Conservation (phyloP, 2,329 filamentous ascomycete genomes). For the Mycosphaerelloides madeirae region DNA sequence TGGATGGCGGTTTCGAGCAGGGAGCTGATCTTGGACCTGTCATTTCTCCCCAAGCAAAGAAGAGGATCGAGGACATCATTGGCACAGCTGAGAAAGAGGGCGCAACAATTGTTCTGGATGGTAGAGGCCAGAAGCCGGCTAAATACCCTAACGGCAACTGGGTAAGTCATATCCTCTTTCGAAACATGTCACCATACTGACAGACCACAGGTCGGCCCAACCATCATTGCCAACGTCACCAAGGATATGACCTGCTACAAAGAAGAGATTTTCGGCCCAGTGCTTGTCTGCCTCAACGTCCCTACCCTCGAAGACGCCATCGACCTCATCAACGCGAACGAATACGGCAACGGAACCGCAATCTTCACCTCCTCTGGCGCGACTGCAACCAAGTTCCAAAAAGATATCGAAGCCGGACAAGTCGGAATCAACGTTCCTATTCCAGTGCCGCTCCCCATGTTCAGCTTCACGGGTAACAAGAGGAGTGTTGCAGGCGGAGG, state of each 20-base stretch:
- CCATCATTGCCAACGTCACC: constrained; percentile 76
- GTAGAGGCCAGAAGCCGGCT: constrained; percentile 65
- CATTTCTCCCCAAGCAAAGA: constrained; percentile 73
- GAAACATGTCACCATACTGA: constrained; percentile 15
- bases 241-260: constrained; percentile 77
- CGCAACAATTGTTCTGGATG: constrained; percentile 76
- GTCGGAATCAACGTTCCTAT: constrained; percentile 83
- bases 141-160: constrained; percentile 85
- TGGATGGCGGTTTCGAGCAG: constrained; percentile 76
- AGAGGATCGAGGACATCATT: constrained; percentile 72
- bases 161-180: constrained; percentile 38
- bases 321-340: constrained; percentile 75
- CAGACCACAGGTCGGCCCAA: constrained; percentile 61
- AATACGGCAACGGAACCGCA: constrained; percentile 81
- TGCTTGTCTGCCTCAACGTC: constrained; percentile 75
- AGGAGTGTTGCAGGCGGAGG: constrained; percentile 88
- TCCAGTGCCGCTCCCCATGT: constrained; percentile 49
- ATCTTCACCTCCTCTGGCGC: constrained; percentile 78
- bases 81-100: constrained; percentile 73
- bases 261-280: constrained; percentile 82
- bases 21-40: constrained; percentile 77
- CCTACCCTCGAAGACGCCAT: constrained; percentile 75
- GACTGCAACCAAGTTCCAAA: constrained; percentile 72
- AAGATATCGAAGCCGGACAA: constrained; percentile 77
- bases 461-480: constrained; percentile 60